Percentiles rank a stretch among this genome's conserved stretches.
These are phyloP conservation scores for Pilatotrama ljubarskyi DNA, from an alignment of 768 basidiomycete species.

Conservation along the genomic window DNA sequence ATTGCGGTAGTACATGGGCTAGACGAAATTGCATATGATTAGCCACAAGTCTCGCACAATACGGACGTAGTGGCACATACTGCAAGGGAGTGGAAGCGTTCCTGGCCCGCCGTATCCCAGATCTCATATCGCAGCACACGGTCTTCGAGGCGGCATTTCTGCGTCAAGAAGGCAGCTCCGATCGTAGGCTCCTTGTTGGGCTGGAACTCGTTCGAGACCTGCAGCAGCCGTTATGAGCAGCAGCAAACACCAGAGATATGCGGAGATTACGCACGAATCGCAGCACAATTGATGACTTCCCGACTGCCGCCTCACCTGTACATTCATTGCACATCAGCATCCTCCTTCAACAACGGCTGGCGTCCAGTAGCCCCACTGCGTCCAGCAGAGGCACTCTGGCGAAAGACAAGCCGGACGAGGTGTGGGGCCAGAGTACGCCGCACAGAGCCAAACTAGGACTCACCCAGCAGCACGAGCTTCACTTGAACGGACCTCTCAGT, in stretches of 20 bases:
- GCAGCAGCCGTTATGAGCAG: neutral
- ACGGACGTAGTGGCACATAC: conserved; percentile 46
- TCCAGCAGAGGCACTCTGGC: neutral
- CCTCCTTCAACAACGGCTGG: too few species aligned
- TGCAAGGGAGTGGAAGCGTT: conserved; percentile 96
- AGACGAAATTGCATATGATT: conserved; percentile 1
- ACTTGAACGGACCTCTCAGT: conserved; percentile 94
- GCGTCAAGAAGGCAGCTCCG: conserved; percentile 93
- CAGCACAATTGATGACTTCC: conserved; percentile 97
- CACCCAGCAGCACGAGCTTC: conserved; percentile 94
- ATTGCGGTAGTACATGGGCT: conserved; percentile 99
- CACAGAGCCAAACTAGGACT: conserved; percentile 25
- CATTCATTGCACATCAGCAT: neutral
- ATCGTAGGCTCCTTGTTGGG: conserved; percentile 99
- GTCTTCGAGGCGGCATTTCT: conserved; percentile 95
- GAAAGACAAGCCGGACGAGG: neutral
- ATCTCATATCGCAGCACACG: conserved; percentile 93
- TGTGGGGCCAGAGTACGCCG: conserved; percentile 3
- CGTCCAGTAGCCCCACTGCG: too few species aligned
- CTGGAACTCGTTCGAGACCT: conserved; percentile 98
- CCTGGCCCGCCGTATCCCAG: conserved; percentile 95
- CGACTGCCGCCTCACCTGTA: conserved; percentile 95
- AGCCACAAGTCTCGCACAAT: neutral
- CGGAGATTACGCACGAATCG: conserved; percentile 72
- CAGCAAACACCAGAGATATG: neutral